Evolutionary conservation across 331 rosid species (phyloP).

Genomic region (Saraca asoca): DNA sequence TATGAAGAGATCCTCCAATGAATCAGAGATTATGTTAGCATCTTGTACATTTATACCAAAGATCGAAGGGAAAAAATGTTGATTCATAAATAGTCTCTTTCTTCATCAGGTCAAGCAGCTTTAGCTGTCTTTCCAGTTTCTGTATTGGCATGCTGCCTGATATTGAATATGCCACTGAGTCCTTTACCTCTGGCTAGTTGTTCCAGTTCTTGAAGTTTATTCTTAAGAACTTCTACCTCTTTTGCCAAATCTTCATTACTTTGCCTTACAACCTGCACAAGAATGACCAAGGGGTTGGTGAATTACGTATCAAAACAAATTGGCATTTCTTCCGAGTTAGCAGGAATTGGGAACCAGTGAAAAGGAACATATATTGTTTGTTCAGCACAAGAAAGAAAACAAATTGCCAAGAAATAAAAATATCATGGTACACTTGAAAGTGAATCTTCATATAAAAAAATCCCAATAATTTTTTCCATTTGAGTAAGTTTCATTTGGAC

Average conservation of each 20-base stretch:
- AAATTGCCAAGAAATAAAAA: slow-evolving; percentile 1
- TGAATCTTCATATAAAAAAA: neutral
- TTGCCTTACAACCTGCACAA: slow-evolving; percentile 62
- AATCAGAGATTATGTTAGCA: slow-evolving; percentile 32
- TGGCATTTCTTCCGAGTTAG: slow-evolving; percentile 21
- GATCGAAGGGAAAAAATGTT: slow-evolving; percentile 16
- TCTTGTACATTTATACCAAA: slow-evolving; percentile 24
- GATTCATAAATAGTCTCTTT: slow-evolving; percentile 1
- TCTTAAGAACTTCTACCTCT: slow-evolving; percentile 63
- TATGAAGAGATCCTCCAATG: slow-evolving; percentile 29
- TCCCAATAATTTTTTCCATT: slow-evolving; percentile 2
- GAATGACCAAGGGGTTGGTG: slow-evolving; percentile 8
- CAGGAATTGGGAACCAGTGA: slow-evolving; percentile 14
- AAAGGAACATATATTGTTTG: neutral
- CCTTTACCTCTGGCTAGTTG: slow-evolving; percentile 71
- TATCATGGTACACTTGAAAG: slow-evolving; percentile 11
- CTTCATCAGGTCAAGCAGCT: slow-evolving; percentile 55
- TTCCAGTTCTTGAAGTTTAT: slow-evolving; percentile 72
- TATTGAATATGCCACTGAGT: slow-evolving; percentile 64
- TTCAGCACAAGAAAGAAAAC: slow-evolving; percentile 8
- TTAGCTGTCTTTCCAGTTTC: slow-evolving; percentile 52
- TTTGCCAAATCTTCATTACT: slow-evolving; percentile 57
- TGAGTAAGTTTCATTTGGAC: slow-evolving; percentile 9
- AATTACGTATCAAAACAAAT: slow-evolving; percentile 15
- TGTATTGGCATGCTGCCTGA: slow-evolving; percentile 38